Base-by-base conservation (phyloP, 2,329 filamentous ascomycete species). In the Sporothrix humicola region DNA sequence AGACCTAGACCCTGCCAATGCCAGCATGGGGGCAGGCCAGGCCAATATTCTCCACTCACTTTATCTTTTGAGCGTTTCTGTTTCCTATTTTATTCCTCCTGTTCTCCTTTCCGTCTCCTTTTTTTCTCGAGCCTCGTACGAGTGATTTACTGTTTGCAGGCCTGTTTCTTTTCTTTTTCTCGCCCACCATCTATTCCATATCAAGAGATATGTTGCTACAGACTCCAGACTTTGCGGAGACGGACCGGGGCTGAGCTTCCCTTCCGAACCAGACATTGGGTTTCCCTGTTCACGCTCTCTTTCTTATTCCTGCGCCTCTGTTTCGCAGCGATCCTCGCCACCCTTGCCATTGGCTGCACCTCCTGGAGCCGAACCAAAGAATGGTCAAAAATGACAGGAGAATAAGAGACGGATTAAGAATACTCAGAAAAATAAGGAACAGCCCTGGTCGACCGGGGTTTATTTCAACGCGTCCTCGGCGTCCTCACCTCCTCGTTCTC, bases 251-350 rank as follows among this genome's bases (percentile, higher is more conserved):
- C n/a, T 13, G 59, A 44, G 26, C 56, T 59, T 6, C 10, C 26
- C 56, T 59, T 59, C 56, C 56, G 56, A 37, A 59, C n/a, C 37
- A 65, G 9, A 65, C 17, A 65, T 46, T 65, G 59, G 59, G 10
- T 10, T 20, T 20, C 31, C 23, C 23, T 31, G 56, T 20, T 56
- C 20, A 12, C 23, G 9, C 23, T 58, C 23, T 52, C 52, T 56
- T 56, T 8, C 23, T 9, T 23, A 3, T 23, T 56, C 52, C 37
- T 63, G 58, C 17, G 37, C 31, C 58, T 63, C 58, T 63, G 58
- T 63, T 63, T 63, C 58, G 58, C 61, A 48, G 61, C 61, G 56
- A 59, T 59, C 56, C 56, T 37, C 56, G 26, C 56, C 26, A 59
- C 17, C 26, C 26, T 37, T 59, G 56, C 26, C 26, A 13, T 59